Base-by-base conservation (phyloP, 2,329 filamentous ascomycete genomes). In the Pseudocercospora musae region DNA sequence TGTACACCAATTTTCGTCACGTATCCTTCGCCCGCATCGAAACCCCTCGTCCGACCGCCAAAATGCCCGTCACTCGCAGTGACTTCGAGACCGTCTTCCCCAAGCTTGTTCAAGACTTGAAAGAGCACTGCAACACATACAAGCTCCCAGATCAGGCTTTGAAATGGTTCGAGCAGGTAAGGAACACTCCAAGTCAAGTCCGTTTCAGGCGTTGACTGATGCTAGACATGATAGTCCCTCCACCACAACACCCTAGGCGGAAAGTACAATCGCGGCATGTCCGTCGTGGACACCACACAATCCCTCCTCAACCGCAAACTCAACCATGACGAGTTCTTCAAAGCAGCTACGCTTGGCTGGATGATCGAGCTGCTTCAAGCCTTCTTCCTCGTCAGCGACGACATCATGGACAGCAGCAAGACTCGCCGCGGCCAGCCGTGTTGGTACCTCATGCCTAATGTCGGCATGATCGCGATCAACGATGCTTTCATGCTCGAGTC, bases 261-360 rank as follows among this genome's bases (percentile, higher is more conserved):
- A 76, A 99, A 99, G 84, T 96, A 93, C 83, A 99, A 99, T 82
- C 92, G 95, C 74, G 95, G 95, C 80, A 96, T 99, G 87, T 98
- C 93, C 53, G 94, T 98, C 64, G 89, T 95, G 69, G 95, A 99
- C 80, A 95, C 92, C 52, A 88, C 89, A 68, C 89, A 91, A 68
- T 82, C 95, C 72, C 87, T 98, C 66, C 85, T 93, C 74, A 83
- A 86, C 72, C 81, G 84, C 70, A 81, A 89, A 59, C 87, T 98
- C 68, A 85, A 82, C 68, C 84, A 91, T 66, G 86, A 94, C 62
- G 89, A 98, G 80, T 96, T 93, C 84, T 95, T 96, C 82, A 83
- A 91, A 71, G 84, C 94, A 53, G 91, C 92, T 49, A 89, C 91
- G 18, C 86, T 99, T 18, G 95, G 95, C 74, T 99, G 95, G 95